phyloP scores from a whole-genome alignment of 805 yeast species.

The Barnettozyma sp. region DNA sequence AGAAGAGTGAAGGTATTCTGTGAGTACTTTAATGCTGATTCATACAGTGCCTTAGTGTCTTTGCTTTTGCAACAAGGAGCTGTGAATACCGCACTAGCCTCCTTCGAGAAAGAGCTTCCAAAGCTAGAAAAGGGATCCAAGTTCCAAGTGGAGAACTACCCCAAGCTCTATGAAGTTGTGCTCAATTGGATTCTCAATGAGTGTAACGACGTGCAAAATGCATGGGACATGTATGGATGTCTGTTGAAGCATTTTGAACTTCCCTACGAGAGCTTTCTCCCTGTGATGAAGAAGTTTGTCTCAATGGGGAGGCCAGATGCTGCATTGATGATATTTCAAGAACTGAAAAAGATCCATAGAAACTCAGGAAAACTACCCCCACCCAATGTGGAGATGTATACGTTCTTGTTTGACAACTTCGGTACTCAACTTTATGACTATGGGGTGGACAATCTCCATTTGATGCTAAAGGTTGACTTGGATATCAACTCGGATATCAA shows the following conservation, averaged over 20 bases:
- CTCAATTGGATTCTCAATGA: slow-evolving; percentile 37
- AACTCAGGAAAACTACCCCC: slow-evolving; percentile 42
- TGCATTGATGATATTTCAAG: slow-evolving; percentile 55
- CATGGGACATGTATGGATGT: slow-evolving; percentile 55
- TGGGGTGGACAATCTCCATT: slow-evolving; percentile 60
- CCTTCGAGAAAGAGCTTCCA: slow-evolving; percentile 38
- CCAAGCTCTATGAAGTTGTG: slow-evolving; percentile 36
- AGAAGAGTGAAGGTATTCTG: slow-evolving; percentile 37
- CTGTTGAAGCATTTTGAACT: slow-evolving; percentile 47
- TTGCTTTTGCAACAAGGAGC: slow-evolving; percentile 30
- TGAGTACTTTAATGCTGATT: slow-evolving; percentile 30
- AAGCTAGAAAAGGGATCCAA: slow-evolving; percentile 15
- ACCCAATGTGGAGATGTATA: slow-evolving; percentile 50
- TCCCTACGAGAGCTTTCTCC: slow-evolving; percentile 53
- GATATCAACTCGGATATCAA: slow-evolving; percentile 47
- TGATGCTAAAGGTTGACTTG: slow-evolving; percentile 56
- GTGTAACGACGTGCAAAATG: slow-evolving; percentile 31
- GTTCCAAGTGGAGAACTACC: slow-evolving; percentile 21
- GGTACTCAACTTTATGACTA: slow-evolving; percentile 53
- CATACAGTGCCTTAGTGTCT: slow-evolving; percentile 33
- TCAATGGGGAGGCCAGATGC: slow-evolving; percentile 48
- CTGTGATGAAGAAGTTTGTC: slow-evolving; percentile 52
- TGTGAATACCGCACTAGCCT: slow-evolving; percentile 35
- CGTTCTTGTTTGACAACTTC: slow-evolving; percentile 52
- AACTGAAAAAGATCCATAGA: slow-evolving; percentile 48